Conservation (phyloP, 169 alveolate genomes). For the Eimeria praecox region DNA sequence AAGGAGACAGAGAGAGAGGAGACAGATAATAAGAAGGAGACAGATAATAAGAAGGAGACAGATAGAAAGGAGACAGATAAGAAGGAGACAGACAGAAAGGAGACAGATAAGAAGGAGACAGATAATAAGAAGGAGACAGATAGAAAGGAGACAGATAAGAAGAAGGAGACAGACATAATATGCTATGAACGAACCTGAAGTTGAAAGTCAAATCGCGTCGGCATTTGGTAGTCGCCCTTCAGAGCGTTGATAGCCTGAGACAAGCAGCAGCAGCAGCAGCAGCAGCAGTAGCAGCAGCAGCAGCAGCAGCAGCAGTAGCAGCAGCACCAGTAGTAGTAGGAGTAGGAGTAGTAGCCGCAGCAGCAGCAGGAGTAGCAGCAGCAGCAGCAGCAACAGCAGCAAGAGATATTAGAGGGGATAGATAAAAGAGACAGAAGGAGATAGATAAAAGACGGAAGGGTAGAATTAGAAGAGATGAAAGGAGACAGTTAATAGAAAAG, state of each 20-base stretch:
- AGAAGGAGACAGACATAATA: too few species aligned
- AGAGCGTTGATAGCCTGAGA: too few species aligned
- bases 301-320: slow-evolving; percentile 27
- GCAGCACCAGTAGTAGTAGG: neutral
- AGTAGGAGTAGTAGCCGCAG: slow-evolving; percentile 35
- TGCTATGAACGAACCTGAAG: too few species aligned
- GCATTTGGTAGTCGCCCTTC: too few species aligned
- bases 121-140: too few species aligned
- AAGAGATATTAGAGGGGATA: neutral
- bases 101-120: neutral
- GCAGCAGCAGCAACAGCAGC: neutral
- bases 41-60: neutral
- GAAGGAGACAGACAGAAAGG: neutral
- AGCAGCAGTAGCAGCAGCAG: neutral
- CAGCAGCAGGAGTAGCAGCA: slow-evolving; percentile 14
- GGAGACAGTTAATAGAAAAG: neutral
- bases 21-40: neutral
- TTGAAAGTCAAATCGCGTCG: too few species aligned
- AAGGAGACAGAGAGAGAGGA: neutral
- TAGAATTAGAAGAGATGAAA: neutral
- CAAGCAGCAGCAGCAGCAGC: neutral
- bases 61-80: neutral
- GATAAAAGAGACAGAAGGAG: too few species aligned
- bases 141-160: too few species aligned
- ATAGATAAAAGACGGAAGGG: too few species aligned